Evolutionary conservation across 163 green algal genomes (phyloP).

Genomic region (Volvox carteri): DNA sequence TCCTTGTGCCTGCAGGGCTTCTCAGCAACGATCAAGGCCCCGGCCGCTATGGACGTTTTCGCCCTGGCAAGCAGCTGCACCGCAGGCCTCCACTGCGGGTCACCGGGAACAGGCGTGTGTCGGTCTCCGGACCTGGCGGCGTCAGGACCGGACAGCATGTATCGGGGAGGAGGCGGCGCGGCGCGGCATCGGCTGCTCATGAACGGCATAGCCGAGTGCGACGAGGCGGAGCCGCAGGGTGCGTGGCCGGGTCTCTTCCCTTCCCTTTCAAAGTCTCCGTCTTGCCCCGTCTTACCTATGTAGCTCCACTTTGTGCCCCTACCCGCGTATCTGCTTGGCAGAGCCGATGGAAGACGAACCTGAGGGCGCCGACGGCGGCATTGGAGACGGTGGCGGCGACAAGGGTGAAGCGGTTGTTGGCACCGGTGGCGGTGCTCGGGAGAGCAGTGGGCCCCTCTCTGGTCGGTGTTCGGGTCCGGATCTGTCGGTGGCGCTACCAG

Average conservation of each 20-base stretch:
- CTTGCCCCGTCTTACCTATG: no score
- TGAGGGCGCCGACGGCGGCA: not conserved
- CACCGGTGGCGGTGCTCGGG: no score
- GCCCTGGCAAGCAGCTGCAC: not conserved
- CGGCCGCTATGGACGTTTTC: not conserved
- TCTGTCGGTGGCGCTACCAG: no score
- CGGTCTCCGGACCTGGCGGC: no score
- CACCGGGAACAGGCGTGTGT: no score
- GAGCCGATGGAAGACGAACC: not conserved
- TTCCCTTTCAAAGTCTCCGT: no score
- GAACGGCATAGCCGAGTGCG: constrained; percentile 21
- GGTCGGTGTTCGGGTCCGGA: no score
- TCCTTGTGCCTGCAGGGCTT: not conserved
- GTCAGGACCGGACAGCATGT: not conserved
- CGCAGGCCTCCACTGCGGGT: no score
- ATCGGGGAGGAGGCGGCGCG: not conserved
- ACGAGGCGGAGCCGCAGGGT: not conserved
- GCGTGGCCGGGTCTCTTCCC: not conserved
- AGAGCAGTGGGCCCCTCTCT: no score
- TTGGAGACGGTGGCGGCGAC: not conserved
- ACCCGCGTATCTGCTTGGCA: no score
- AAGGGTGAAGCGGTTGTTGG: no score
- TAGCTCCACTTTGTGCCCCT: no score
- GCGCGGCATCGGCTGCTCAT: not conserved
- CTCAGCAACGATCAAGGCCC: not conserved